Conservation (phyloP, 257 asterid genomes). For the Petunia secreta region DNA sequence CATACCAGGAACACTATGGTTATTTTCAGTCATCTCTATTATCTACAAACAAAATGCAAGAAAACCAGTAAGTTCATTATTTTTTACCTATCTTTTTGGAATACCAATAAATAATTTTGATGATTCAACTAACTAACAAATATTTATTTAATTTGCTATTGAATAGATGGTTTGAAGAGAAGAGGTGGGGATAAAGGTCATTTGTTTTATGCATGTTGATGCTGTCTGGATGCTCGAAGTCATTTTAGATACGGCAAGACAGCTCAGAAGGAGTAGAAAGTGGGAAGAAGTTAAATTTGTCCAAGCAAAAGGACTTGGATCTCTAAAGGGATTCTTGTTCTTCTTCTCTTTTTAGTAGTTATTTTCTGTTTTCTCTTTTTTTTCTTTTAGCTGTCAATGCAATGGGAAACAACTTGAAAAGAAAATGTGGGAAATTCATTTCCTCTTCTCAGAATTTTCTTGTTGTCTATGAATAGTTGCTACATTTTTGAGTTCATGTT, state of each 20-base stretch:
- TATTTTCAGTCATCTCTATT: constrained; percentile 52
- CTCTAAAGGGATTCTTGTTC: constrained; percentile 48
- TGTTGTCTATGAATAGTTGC: constrained; percentile 51
- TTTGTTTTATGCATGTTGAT: constrained; percentile 21
- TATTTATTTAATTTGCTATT: constrained; percentile 1
- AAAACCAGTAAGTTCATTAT: constrained; percentile 69
- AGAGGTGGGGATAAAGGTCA: constrained; percentile 49
- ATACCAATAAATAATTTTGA: not conserved
- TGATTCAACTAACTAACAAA: not conserved
- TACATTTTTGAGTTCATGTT: constrained; percentile 23
- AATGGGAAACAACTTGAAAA: constrained; percentile 46
- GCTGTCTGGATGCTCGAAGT: constrained; percentile 24
- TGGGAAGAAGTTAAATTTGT: constrained; percentile 31
- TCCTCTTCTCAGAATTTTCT: constrained; percentile 47
- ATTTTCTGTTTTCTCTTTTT: constrained; percentile 32
- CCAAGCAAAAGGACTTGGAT: constrained; percentile 41
- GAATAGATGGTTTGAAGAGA: constrained; percentile 64
- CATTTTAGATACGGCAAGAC: too few species aligned
- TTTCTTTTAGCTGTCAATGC: constrained; percentile 41
- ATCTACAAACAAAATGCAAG: constrained; percentile 61
- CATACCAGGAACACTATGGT: constrained; percentile 52
- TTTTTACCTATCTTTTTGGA: not conserved
- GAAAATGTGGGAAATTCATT: constrained; percentile 9
- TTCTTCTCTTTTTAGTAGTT: constrained; percentile 24
- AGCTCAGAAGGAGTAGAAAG: constrained; percentile 19